Evolutionary conservation across 495 filamentous ascomycete genomes (phyloP).

Genomic region (Tuber borchii): DNA sequence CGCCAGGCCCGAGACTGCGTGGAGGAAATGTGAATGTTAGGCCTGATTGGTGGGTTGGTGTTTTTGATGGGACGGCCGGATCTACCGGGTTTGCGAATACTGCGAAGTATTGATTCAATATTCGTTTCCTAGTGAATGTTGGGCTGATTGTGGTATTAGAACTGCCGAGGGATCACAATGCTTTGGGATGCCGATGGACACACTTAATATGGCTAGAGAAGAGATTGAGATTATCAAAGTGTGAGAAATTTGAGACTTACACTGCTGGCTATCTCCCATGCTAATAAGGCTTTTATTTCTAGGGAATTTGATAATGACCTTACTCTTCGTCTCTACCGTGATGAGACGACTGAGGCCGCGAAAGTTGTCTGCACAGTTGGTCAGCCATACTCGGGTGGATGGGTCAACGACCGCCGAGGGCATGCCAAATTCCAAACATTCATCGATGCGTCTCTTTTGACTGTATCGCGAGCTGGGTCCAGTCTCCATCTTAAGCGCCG

Average conservation of each 20-base stretch:
- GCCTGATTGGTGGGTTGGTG: slow-evolving; percentile 36
- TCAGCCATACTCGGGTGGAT: slow-evolving; percentile 46
- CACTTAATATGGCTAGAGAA: slow-evolving; percentile 37
- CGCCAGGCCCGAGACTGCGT: slow-evolving; percentile 18
- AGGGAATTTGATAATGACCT: slow-evolving; percentile 49
- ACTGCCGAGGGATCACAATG: slow-evolving; percentile 36
- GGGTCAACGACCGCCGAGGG: slow-evolving; percentile 40
- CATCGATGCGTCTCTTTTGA: slow-evolving; percentile 36
- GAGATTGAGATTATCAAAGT: slow-evolving; percentile 42
- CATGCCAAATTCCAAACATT: slow-evolving; percentile 40
- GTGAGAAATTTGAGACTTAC: slow-evolving; percentile 19
- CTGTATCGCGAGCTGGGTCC: slow-evolving; percentile 49
- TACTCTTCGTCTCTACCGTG: slow-evolving; percentile 52
- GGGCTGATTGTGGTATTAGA: slow-evolving; percentile 12
- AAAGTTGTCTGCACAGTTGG: slow-evolving; percentile 54
- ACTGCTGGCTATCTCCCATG: neutral
- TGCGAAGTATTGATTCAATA: slow-evolving; percentile 11
- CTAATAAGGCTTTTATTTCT: slow-evolving; percentile 32
- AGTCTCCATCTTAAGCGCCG: slow-evolving; percentile 54
- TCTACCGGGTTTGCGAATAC: slow-evolving; percentile 30
- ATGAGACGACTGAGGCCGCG: slow-evolving; percentile 51
- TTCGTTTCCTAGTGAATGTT: neutral
- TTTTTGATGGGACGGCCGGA: slow-evolving; percentile 34
- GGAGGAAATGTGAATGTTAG: slow-evolving; percentile 33
- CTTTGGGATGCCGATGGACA: slow-evolving; percentile 38